These are phyloP conservation scores for Kuraishia ogatae DNA, from an alignment of 805 yeast species.

Conservation along the genomic window DNA sequence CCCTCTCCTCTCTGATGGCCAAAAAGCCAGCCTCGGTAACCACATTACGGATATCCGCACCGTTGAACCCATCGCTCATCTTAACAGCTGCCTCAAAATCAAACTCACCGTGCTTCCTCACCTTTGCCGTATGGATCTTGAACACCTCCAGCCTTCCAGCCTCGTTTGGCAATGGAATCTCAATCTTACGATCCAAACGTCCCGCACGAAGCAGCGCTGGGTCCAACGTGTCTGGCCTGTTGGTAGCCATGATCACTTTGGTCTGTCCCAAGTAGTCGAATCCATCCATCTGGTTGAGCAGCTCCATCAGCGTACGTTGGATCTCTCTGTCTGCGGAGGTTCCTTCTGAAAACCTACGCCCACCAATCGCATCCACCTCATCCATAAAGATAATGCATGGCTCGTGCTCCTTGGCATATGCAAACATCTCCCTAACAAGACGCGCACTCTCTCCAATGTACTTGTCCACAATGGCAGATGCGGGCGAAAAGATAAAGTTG, in stretches of 20 bases:
- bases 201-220: conserved; percentile 98
- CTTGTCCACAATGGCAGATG: conserved; percentile 95
- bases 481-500: conserved; percentile 95
- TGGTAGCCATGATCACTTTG: conserved; percentile 98
- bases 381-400: conserved; percentile 98
- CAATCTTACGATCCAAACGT: conserved; percentile 92
- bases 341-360: conserved; percentile 95
- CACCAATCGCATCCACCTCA: conserved; percentile 98
- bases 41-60: conserved; percentile 96
- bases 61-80: conserved; percentile 98
- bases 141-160: conserved; percentile 90
- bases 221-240: conserved; percentile 95
- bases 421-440: conserved; percentile 94
- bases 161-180: conserved; percentile 92
- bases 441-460: conserved; percentile 98
- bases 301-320: conserved; percentile 95
- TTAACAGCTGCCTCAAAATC: conserved; percentile 96
- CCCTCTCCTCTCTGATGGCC: conserved; percentile 96
- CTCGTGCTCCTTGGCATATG: conserved; percentile 95
- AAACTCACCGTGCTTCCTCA: conserved; percentile 87
- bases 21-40: conserved; percentile 98
- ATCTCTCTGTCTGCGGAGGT: conserved; percentile 98
- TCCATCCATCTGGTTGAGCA: conserved; percentile 97
- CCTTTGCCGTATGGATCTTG: conserved; percentile 83
- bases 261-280: conserved; percentile 95